Percentiles rank a stretch among this genome's conserved stretches.
These are phyloP conservation scores for Dictyophora rubrovolvata DNA, from an alignment of 768 basidiomycete species.

Conservation along the genomic window DNA sequence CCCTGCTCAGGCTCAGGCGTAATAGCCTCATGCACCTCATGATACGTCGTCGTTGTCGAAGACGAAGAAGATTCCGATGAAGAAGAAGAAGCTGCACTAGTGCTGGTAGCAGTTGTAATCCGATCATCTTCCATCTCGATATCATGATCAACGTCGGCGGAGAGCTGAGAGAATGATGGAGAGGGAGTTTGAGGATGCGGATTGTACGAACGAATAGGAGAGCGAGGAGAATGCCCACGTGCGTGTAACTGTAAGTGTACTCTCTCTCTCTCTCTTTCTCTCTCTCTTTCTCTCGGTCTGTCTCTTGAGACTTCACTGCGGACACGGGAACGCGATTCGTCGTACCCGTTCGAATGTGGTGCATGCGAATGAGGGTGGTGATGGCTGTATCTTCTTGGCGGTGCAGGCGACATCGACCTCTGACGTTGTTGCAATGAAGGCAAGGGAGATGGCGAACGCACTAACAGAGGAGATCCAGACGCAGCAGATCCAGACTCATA, in stretches of 20 bases:
- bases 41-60: neutral
- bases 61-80: neutral
- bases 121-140: neutral
- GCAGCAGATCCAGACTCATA: no score
- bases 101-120: neutral
- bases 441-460: no score
- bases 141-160: neutral
- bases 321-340: no score
- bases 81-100: neutral
- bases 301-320: no score
- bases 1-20: conserved; percentile 1
- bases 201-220: neutral
- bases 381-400: neutral
- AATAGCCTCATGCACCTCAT: conserved; percentile 3
- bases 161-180: neutral
- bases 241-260: no score
- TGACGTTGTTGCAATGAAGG: no score
- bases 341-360: neutral
- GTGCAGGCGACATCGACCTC: no score
- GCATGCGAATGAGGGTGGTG: neutral
- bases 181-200: neutral
- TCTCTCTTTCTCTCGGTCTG: no score
- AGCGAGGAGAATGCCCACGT: neutral
- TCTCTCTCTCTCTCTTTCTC: no score
- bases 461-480: no score